A percentile compares a stretch with the other conserved stretches of the same genome.
Conservation (phyloP, 2,329 filamentous ascomycete genomes). For the Botrytis tulipae region DNA sequence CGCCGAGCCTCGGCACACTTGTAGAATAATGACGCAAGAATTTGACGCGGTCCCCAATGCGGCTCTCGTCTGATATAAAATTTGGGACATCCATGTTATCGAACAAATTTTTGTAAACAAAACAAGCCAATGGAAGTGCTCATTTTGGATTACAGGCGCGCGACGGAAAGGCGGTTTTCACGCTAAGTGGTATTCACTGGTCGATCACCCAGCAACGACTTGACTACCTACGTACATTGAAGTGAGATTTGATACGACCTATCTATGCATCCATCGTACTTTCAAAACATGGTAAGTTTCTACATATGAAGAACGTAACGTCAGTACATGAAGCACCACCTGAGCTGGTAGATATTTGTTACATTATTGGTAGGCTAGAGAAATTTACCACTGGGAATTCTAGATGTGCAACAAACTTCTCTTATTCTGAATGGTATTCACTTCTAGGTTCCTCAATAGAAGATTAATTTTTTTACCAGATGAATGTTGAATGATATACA, state of each 20-base stretch:
- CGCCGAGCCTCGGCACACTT: neutral
- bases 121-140: neutral
- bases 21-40: neutral
- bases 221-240: neutral
- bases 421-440: neutral
- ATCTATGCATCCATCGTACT: neutral
- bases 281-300: neutral
- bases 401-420: neutral
- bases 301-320: neutral
- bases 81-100: neutral
- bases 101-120: neutral
- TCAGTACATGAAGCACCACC: neutral
- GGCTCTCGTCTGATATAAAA: neutral
- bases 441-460: neutral
- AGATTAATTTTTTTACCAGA: neutral
- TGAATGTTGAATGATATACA: accelerated
- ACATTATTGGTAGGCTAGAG: neutral
- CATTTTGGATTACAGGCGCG: no score
- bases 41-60: neutral
- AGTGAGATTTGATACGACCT: neutral
- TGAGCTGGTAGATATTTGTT: neutral
- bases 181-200: neutral
- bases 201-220: neutral
- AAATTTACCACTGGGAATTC: neutral
- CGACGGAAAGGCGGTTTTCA: neutral